Percentiles rank a stretch among this genome's conserved stretches.
These are phyloP conservation scores for Mycena vulgaris DNA, from an alignment of 768 basidiomycete genomes.

Conservation along the genomic window DNA sequence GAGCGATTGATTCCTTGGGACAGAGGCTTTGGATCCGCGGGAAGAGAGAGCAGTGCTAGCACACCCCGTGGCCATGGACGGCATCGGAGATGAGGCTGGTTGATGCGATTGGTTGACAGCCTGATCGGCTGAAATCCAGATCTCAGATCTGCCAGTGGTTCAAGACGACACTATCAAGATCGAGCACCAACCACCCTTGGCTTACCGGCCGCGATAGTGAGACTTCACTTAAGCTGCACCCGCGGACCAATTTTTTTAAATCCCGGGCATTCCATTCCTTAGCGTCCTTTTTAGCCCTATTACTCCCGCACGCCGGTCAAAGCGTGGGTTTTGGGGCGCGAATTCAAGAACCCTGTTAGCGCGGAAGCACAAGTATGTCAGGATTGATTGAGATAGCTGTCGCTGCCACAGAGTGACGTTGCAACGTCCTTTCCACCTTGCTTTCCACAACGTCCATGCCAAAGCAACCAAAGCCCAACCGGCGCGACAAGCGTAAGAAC, in stretches of 20 bases:
- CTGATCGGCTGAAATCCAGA: constrained; percentile 8
- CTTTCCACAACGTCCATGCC: constrained; percentile 24
- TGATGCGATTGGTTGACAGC: constrained; percentile 17
- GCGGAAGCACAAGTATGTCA: constrained; percentile 3
- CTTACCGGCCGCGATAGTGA: constrained; percentile 19
- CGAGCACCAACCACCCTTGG: constrained; percentile 16
- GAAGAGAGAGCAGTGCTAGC: no score
- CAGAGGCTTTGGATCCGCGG: no score
- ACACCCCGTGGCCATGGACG: no score
- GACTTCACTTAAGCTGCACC: no score
- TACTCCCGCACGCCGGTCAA: constrained; percentile 23
- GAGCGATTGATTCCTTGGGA: no score
- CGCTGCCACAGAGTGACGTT: constrained; percentile 24
- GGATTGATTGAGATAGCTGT: constrained; percentile 16
- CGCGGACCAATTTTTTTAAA: constrained; percentile 8
- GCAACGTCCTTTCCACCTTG: no score
- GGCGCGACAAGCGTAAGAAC: background rate
- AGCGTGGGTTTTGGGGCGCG: constrained; percentile 19
- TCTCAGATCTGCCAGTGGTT: constrained; percentile 4
- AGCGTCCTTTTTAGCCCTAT: constrained; percentile 14
- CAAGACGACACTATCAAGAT: constrained; percentile 7
- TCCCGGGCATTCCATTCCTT: background rate
- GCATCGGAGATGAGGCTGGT: no score
- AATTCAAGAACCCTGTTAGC: background rate
- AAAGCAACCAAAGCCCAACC: constrained; percentile 11